Evolutionary conservation across 228 moss, liverwort and hornwort species (phyloP), one percentile per base, ranked within the genome.

Genomic region (Sphagnum fallax): DNA sequence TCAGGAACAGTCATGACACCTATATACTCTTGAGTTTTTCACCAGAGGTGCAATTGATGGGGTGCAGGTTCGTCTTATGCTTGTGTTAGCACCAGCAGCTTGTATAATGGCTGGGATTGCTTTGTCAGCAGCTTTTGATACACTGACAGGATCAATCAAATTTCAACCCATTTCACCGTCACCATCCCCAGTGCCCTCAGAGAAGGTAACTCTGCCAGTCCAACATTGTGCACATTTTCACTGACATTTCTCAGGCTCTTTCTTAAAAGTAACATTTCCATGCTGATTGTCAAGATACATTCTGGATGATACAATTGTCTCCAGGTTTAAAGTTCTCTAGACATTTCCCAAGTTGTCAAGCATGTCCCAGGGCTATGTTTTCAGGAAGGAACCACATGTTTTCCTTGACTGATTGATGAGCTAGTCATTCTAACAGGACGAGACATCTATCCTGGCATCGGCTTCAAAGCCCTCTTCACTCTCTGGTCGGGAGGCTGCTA

Each of bases 61-160:
- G 53, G 48, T 73, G 74, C 77, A 98, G 97, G 97, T 98, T 61
- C 98, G 98, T 65, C 88, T 98, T 75, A 98, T 98, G 98, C 94
- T 98, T 73, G 98, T 98, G 51, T 72, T 98, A 70, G 98, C 98
- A 68, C 98, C 98, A 63, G 94, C 98, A 77, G 98, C 98, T 51
- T 92, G 90, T 79, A 92, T 98, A 61, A 74, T 98, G 80, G 91
- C 92, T 61, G 98, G 98, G 63, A 98, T 98, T 53, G 94, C 98
- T 4, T 83, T 98, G 71, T 98, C 98, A 65, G 90, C 90, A 72
- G 98, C 94, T 64, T 98, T 92, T 86, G 87, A 82, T 64, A 90
- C 91, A 61, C 85, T 98, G 12, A 94, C 98, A 60, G 76, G 85
- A 64, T 92, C 98, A 66, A 75, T 98, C 74, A 98, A 98, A 80